Evolutionary conservation across 495 filamentous ascomycete species (phyloP).

Genomic region (Penicillium atrosanguineum): DNA sequence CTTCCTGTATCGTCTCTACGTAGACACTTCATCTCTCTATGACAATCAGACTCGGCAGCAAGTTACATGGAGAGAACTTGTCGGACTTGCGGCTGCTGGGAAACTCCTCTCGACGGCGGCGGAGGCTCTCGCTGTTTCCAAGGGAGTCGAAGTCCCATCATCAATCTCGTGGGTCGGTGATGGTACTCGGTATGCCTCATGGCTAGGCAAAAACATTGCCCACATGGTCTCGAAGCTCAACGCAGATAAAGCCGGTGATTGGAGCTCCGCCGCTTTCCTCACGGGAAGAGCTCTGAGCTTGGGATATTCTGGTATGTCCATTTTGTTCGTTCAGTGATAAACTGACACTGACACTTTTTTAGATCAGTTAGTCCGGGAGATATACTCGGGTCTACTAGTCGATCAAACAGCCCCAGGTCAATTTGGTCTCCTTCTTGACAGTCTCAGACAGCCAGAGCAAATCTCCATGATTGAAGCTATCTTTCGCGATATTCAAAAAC

Average conservation of each 20-base stretch:
- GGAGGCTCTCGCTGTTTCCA: slow-evolving; percentile 64
- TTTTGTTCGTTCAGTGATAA: neutral
- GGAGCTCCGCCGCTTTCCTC: slow-evolving; percentile 59
- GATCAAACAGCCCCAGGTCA: slow-evolving; percentile 22
- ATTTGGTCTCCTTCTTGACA: slow-evolving; percentile 44
- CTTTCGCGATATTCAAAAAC: slow-evolving; percentile 58
- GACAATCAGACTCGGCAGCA: slow-evolving; percentile 35
- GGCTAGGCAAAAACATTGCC: slow-evolving; percentile 73
- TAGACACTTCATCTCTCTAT: slow-evolving; percentile 34
- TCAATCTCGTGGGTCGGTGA: slow-evolving; percentile 62
- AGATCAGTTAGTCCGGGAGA: slow-evolving; percentile 56
- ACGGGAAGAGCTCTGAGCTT: slow-evolving; percentile 65
- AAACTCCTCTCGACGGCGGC: slow-evolving; percentile 69
- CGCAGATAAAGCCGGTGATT: slow-evolving; percentile 38
- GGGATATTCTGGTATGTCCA: slow-evolving; percentile 65
- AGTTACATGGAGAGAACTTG: slow-evolving; percentile 64
- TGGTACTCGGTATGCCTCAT: slow-evolving; percentile 60
- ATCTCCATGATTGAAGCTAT: slow-evolving; percentile 54
- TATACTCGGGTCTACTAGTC: slow-evolving; percentile 46
- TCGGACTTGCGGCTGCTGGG: slow-evolving; percentile 65
- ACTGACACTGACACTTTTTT: slow-evolving; percentile 18
- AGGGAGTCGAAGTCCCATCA: slow-evolving; percentile 24
- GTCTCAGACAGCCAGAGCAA: slow-evolving; percentile 56
- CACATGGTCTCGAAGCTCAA: slow-evolving; percentile 42
- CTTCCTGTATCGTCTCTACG: slow-evolving; percentile 55